Percentiles rank a stretch among this genome's conserved stretches.
Evolutionary conservation across 495 filamentous ascomycete genomes (phyloP).

Genomic region (Massariosphaeria phaeospora): DNA sequence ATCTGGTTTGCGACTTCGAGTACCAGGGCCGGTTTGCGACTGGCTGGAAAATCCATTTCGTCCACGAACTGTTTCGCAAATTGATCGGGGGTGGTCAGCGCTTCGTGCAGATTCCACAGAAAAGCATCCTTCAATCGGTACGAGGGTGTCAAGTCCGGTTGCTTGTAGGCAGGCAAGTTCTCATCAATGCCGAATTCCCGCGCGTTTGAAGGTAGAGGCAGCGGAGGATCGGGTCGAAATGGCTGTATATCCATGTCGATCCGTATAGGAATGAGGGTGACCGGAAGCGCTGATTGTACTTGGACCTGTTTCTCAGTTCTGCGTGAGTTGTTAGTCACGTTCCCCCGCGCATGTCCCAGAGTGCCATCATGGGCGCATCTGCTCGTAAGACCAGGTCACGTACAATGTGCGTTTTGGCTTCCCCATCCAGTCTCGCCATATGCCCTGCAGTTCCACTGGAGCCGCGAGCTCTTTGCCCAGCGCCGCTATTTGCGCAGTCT

Average conservation of each 20-base stretch:
- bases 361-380: too few species aligned
- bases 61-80: conserved; percentile 88
- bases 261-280: conserved; percentile 90
- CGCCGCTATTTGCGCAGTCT: conserved; percentile 61
- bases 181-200: conserved; percentile 60
- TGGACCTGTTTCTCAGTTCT: conserved; percentile 68
- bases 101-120: conserved; percentile 96
- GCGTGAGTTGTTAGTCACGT: background rate
- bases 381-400: conserved; percentile 33
- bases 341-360: too few species aligned
- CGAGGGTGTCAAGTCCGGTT: conserved; percentile 69
- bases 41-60: conserved; percentile 85
- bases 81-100: conserved; percentile 86
- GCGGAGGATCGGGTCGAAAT: conserved; percentile 66
- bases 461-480: conserved; percentile 75
- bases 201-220: conserved; percentile 60
- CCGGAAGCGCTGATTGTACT: conserved; percentile 76
- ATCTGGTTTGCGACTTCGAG: conserved; percentile 87
- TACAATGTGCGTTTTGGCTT: conserved; percentile 56
- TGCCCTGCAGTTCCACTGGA: conserved; percentile 80
- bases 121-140: conserved; percentile 90
- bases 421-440: conserved; percentile 93
- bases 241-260: conserved; percentile 88
- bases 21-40: conserved; percentile 53
- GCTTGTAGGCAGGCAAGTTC: conserved; percentile 66